Percentiles rank a stretch among this genome's conserved stretches.
phyloP scores from a whole-genome alignment of 169 alveolate species.

The Miamiensis avidus region DNA sequence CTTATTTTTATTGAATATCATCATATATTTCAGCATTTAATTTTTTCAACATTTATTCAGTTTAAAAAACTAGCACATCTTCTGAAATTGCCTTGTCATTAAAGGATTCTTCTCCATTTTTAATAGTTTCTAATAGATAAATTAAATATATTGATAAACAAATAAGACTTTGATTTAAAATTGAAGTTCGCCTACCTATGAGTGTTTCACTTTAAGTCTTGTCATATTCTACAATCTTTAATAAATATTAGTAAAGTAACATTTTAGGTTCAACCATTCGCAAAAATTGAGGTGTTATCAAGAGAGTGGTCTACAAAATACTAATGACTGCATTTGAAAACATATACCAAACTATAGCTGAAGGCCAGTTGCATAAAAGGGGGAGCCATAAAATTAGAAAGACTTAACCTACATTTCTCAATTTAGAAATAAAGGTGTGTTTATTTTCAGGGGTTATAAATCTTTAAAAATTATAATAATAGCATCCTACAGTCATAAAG shows the following conservation, averaged over 20 bases:
- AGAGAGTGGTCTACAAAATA: conserved; percentile 25
- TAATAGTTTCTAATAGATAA: conserved; percentile 19
- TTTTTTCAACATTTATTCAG: conserved; percentile 21
- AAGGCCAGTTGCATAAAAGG: conserved; percentile 42
- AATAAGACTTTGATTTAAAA: background rate
- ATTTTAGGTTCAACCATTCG: conserved; percentile 42
- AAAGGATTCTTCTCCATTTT: conserved; percentile 39
- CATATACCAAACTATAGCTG: conserved; percentile 41
- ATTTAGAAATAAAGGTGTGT: conserved; percentile 40
- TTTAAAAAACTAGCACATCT: conserved; percentile 27
- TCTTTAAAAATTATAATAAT: conserved; percentile 41
- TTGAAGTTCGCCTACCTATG: background rate
- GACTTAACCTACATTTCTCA: conserved; percentile 34
- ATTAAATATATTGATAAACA: background rate
- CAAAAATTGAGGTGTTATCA: conserved; percentile 30
- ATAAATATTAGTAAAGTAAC: conserved; percentile 33
- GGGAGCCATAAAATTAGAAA: conserved; percentile 47
- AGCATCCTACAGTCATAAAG: conserved; percentile 29
- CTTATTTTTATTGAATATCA: background rate
- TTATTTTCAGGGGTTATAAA: conserved; percentile 46
- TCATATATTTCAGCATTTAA: conserved; percentile 34
- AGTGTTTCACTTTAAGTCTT: conserved; percentile 28
- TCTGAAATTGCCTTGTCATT: conserved; percentile 39
- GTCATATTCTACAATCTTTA: conserved; percentile 41
- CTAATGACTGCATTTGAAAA: conserved; percentile 31